Conservation (phyloP, 768 basidiomycete genomes). For the Goffeauzyma gilvescens region DNA sequence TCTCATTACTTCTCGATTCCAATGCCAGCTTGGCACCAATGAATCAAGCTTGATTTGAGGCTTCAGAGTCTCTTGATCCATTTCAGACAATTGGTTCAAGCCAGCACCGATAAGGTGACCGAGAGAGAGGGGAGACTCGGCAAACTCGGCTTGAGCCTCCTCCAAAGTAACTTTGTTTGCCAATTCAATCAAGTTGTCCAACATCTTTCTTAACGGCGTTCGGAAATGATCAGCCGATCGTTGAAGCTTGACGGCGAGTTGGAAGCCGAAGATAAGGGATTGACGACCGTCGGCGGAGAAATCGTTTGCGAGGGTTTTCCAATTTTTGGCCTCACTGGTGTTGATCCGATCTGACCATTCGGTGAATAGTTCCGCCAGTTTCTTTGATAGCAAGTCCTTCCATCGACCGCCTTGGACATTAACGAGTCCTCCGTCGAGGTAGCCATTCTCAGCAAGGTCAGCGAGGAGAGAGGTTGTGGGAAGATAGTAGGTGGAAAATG, state of each 20-base stretch:
- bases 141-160: neutral
- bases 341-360: neutral
- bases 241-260: neutral
- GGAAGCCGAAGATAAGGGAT: neutral
- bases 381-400: slow-evolving; percentile 15
- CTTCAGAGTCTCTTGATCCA: neutral
- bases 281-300: too few relatives aligned
- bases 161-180: neutral
- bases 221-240: neutral
- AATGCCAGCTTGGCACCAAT: slow-evolving; percentile 9
- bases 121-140: neutral
- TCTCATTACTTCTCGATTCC: slow-evolving; percentile 21
- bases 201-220: neutral
- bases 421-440: slow-evolving; percentile 20
- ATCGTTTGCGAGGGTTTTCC: too few relatives aligned
- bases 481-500: slow-evolving; percentile 10
- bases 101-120: neutral
- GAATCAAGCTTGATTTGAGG: neutral
- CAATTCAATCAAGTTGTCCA: neutral
- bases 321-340: too few relatives aligned
- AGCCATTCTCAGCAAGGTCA: slow-evolving; percentile 24
- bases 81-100: neutral
- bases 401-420: slow-evolving; percentile 30
- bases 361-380: slow-evolving; percentile 1
- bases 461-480: slow-evolving; percentile 20